A percentile compares a stretch with the other conserved stretches of the same genome.
These are phyloP conservation scores for Seiridium cupressi DNA, from an alignment of 2,329 filamentous ascomycete species.

Conservation along the genomic window DNA sequence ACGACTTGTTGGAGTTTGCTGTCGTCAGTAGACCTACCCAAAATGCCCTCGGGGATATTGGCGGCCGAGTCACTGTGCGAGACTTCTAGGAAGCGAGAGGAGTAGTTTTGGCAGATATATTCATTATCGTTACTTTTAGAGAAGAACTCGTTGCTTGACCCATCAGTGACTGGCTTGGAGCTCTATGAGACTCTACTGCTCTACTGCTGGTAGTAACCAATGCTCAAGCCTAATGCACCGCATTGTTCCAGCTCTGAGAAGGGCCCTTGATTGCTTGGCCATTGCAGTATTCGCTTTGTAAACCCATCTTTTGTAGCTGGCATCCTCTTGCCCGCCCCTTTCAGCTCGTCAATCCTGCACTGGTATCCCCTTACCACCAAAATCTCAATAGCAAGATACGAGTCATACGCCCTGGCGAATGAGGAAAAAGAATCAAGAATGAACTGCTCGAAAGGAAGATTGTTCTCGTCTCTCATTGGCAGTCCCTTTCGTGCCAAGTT, in stretches of 20 bases:
- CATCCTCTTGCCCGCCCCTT: conserved; percentile 32
- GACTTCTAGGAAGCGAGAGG: too few relatives aligned
- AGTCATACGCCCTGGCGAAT: conserved; percentile 49
- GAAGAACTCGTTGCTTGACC: neutral
- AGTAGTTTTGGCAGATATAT: too few relatives aligned
- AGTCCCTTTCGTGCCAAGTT: conserved; percentile 40
- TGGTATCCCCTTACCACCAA: conserved; percentile 40
- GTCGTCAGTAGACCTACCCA: too few relatives aligned
- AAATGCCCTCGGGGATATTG: too few relatives aligned
- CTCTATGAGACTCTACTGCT: neutral
- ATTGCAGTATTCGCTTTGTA: conserved; percentile 45
- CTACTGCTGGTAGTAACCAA: conserved; percentile 35
- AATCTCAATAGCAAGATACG: conserved; percentile 46
- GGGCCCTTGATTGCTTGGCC: conserved; percentile 31
- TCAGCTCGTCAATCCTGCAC: conserved; percentile 20
- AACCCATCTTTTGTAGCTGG: conserved; percentile 31
- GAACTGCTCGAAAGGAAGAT: conserved; percentile 33
- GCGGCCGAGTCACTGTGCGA: too few relatives aligned
- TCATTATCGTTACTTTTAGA: too few relatives aligned
- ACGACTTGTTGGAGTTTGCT: too few relatives aligned
- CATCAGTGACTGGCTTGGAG: neutral
- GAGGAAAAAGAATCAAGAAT: conserved; percentile 48
- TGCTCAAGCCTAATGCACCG: conserved; percentile 40
- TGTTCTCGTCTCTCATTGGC: conserved; percentile 43
- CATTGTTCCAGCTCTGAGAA: conserved; percentile 54